Conservation (phyloP, 225 moss, liverwort and hornwort genomes). For the Physcomitrium patens region DNA sequence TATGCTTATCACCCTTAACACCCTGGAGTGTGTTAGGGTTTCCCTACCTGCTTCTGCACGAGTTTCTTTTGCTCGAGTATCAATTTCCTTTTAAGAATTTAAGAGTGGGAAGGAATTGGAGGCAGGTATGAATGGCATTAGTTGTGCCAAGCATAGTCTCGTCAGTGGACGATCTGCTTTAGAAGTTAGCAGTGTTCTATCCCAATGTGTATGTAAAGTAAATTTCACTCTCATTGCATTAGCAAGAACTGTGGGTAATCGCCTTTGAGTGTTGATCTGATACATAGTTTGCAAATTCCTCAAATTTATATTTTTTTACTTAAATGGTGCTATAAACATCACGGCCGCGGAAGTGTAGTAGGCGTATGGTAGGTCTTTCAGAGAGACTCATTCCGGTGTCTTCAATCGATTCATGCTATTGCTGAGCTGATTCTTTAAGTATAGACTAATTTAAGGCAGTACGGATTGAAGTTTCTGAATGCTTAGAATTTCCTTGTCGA, state of each 20-base stretch:
- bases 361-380: not conserved
- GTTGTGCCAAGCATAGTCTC: not conserved
- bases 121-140: not conserved
- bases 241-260: not conserved
- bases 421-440: not conserved
- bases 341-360: not conserved
- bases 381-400: not conserved
- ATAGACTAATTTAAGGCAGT: conserved; percentile 24
- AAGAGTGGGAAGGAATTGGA: not conserved
- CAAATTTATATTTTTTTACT: not conserved
- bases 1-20: too few species aligned
- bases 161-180: not conserved
- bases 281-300: not conserved
- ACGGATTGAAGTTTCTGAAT: conserved; percentile 55
- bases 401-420: not conserved
- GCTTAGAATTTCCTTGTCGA: conserved; percentile 30
- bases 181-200: not conserved
- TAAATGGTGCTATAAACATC: not conserved
- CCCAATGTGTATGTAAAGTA: not conserved
- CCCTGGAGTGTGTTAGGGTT: not conserved
- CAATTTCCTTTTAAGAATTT: not conserved
- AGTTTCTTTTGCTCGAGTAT: not conserved
- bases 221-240: not conserved
- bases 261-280: not conserved
- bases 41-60: not conserved